Evolutionary conservation across 306 rosid species (phyloP).

Genomic region (Erythrophleum fordii): DNA sequence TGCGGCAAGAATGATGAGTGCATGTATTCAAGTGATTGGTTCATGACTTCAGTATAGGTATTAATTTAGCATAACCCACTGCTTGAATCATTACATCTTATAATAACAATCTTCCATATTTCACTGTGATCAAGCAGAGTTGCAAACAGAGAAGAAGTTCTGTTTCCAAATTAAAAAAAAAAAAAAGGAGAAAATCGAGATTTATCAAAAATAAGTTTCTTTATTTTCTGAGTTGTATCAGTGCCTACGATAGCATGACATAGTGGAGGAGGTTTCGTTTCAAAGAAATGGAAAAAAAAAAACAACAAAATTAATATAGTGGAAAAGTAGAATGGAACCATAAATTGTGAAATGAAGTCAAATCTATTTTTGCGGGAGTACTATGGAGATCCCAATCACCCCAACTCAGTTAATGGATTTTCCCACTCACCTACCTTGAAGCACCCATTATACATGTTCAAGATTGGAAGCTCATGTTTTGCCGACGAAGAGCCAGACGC

Average conservation of each 20-base stretch:
- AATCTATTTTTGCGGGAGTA: background rate
- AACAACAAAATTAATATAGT: background rate
- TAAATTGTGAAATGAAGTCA: background rate
- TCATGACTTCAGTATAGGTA: background rate
- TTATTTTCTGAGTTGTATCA: background rate
- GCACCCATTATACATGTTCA: background rate
- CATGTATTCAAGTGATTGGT: background rate
- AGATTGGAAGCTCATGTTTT: conserved; percentile 5
- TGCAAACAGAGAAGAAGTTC: too few relatives aligned
- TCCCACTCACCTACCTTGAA: conserved; percentile 9
- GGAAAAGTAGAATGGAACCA: background rate
- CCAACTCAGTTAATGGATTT: background rate
- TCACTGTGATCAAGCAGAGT: too few relatives aligned
- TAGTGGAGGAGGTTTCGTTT: background rate
- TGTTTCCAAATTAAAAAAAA: too few relatives aligned
- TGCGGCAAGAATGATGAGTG: background rate
- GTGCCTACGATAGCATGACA: background rate
- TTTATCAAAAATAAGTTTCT: too few relatives aligned
- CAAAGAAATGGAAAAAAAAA: background rate
- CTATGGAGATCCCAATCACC: background rate
- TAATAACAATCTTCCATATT: too few relatives aligned
- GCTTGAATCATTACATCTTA: background rate
- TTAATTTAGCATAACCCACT: background rate
- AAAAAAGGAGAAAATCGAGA: too few relatives aligned
- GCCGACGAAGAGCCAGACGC: background rate